These are phyloP conservation scores for Chionographis japonica DNA, from an alignment of 106 monocot species.

Conservation along the genomic window DNA sequence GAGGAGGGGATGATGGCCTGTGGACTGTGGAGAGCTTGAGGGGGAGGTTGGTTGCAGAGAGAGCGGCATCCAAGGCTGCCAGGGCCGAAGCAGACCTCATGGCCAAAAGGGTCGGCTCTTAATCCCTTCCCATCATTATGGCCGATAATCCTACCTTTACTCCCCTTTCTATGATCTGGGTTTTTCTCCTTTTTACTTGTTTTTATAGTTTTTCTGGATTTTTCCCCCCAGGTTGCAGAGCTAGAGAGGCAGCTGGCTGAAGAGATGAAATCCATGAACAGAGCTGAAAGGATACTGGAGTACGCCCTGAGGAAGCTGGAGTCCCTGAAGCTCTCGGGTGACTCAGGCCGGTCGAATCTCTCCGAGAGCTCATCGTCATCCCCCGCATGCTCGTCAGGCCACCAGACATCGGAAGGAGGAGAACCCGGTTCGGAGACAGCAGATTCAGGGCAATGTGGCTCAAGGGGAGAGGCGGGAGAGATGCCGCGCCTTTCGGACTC, in stretches of 20 bases:
- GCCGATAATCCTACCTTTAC: too few relatives aligned
- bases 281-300: constrained; percentile 27
- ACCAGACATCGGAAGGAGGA: too few relatives aligned
- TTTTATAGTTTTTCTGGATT: neutral
- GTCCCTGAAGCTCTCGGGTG: constrained; percentile 17
- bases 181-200: neutral
- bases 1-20: constrained; percentile 12
- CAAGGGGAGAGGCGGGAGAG: neutral
- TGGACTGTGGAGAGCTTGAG: constrained; percentile 42
- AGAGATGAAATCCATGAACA: constrained; percentile 28
- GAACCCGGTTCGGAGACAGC: neutral
- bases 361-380: constrained; percentile 18
- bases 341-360: neutral
- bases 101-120: constrained; percentile 22
- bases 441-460: neutral
- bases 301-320: constrained; percentile 31
- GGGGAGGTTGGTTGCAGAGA: constrained; percentile 42
- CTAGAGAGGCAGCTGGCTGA: constrained; percentile 1
- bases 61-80: constrained; percentile 37
- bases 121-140: too few relatives aligned
- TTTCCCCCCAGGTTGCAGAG: neutral
- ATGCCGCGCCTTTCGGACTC: neutral
- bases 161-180: neutral
- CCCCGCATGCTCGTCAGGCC: neutral
- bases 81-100: constrained; percentile 29